Percentiles rank a stretch among this genome's conserved stretches.
These are phyloP conservation scores for Zelonia costaricensis DNA, from an alignment of 208 protist genomes.

Conservation along the genomic window DNA sequence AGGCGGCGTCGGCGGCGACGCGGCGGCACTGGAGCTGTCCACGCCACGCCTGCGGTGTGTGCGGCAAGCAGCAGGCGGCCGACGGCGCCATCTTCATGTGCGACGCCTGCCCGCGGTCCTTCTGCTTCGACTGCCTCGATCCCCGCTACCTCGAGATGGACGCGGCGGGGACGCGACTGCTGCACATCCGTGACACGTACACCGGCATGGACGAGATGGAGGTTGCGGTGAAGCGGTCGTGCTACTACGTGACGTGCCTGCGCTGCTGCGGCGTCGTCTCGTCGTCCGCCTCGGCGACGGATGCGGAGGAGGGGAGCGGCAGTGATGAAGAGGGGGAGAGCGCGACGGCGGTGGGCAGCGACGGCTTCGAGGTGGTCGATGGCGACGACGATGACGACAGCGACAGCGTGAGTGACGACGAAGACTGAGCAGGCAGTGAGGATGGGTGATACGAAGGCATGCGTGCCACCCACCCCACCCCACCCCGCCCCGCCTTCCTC, in stretches of 20 bases:
- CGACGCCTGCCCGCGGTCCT: conserved; percentile 64
- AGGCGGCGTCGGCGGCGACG: conserved; percentile 14
- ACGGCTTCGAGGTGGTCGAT: conserved; percentile 3
- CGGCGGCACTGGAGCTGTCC: conserved; percentile 73
- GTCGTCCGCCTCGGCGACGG: conserved; percentile 38
- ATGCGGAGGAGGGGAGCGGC: conserved; percentile 14
- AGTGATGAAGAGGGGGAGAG: conserved; percentile 21
- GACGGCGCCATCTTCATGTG: conserved; percentile 90
- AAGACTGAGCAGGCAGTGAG: conserved; percentile 6
- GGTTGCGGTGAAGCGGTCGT: conserved; percentile 51
- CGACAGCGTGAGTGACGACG: conserved; percentile 11
- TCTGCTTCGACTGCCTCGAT: conserved; percentile 90
- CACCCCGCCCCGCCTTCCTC: too few relatives aligned
- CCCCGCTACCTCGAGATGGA: conserved; percentile 76
- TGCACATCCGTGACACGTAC: conserved; percentile 72
- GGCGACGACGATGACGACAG: conserved; percentile 3
- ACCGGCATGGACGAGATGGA: conserved; percentile 70
- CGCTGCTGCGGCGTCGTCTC: conserved; percentile 70
- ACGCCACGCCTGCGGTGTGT: conserved; percentile 64
- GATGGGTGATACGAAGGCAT: too few relatives aligned
- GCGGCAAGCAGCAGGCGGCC: conserved; percentile 53
- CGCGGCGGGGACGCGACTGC: conserved; percentile 45
- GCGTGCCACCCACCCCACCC: too few relatives aligned
- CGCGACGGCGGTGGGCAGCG: conserved; percentile 1
- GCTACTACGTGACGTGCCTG: conserved; percentile 87